Evolutionary conservation across 176 grass and related monocot species (phyloP), one percentile per base, ranked within the genome.

Genomic region (Aegilops speltoides): DNA sequence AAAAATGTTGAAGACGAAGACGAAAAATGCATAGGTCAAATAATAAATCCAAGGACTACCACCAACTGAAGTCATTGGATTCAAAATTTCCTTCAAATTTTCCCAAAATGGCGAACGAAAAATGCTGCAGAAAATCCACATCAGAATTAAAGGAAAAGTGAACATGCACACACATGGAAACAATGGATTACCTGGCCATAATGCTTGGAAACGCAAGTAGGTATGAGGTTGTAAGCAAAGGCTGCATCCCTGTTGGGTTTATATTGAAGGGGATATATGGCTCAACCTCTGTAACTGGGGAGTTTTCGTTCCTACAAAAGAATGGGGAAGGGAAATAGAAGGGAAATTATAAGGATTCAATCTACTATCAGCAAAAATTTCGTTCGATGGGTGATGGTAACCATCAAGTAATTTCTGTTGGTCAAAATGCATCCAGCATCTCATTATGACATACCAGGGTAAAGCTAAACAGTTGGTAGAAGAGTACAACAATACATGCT

Each of bases 211-310:
- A 94, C 88, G 93, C 90, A 82, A 98, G 88, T 25, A 98, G 78
- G 82, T 96, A 98, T 46, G 96, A 91, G 5, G 96, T 91, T 72
- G 90, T 96, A 88, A 98, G 90, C 48, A 98, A 93, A 84, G 93
- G 93, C 72, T 94, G 94, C 96, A 98, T 98, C 74, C 96, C 93
- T 76, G 92, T 94, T 8, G 96, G 96, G 84, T 98, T 98, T 84
- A 98, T 98, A 77, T 98, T 94, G 83, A 98, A 98, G 29, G 96
- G 96, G 32, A 98, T 94, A 87, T 98, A 98, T 29, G 94, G 96
- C 71, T 98, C 96, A 82, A 98, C 93, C 86, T 96, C 96, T 84
- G 90, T 98, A 87, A 96, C 90, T 80, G 88, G 82, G 2, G 86
- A 84, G 43, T 83, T 91, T 52, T 87, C 90, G 19, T 90, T 91